Evolutionary conservation across 768 basidiomycete genomes (phyloP).

Genomic region (Mycena alexandri): DNA sequence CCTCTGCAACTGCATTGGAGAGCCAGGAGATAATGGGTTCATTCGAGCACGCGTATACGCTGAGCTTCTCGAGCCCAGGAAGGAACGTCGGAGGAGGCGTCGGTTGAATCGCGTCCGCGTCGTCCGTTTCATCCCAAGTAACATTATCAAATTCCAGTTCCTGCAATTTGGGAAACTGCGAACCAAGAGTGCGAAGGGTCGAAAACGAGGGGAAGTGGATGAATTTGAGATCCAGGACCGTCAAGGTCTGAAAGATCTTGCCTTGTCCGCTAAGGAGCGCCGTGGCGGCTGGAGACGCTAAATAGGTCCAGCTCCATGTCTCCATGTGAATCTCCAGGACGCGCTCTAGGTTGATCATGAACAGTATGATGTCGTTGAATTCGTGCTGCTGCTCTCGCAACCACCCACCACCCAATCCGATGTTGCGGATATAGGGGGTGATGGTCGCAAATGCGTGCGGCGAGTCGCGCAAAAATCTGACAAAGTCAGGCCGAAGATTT

Average conservation of each 20-base stretch:
- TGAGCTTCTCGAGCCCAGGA: slow-evolving; percentile 53
- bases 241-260: slow-evolving; percentile 60
- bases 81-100: slow-evolving; percentile 47
- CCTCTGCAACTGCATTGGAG: slow-evolving; percentile 24
- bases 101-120: slow-evolving; percentile 48
- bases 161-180: slow-evolving; percentile 65
- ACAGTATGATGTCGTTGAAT: slow-evolving; percentile 38
- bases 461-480: slow-evolving; percentile 44
- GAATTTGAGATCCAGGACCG: slow-evolving; percentile 57
- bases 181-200: slow-evolving; percentile 63
- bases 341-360: slow-evolving; percentile 39
- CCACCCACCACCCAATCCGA: slow-evolving; percentile 47
- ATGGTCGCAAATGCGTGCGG: slow-evolving; percentile 43
- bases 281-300: slow-evolving; percentile 42
- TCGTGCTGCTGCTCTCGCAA: slow-evolving; percentile 36
- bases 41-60: slow-evolving; percentile 45
- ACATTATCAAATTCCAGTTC: slow-evolving; percentile 61
- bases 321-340: slow-evolving; percentile 42
- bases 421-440: slow-evolving; percentile 46
- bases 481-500: slow-evolving; percentile 45
- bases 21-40: slow-evolving; percentile 48
- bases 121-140: slow-evolving; percentile 60
- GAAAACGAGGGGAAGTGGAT: slow-evolving; percentile 52
- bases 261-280: slow-evolving; percentile 60
- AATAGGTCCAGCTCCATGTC: slow-evolving; percentile 44